phyloP scores from a whole-genome alignment of 2,329 filamentous ascomycete species.

The Hymenoscyphus salicellus region DNA sequence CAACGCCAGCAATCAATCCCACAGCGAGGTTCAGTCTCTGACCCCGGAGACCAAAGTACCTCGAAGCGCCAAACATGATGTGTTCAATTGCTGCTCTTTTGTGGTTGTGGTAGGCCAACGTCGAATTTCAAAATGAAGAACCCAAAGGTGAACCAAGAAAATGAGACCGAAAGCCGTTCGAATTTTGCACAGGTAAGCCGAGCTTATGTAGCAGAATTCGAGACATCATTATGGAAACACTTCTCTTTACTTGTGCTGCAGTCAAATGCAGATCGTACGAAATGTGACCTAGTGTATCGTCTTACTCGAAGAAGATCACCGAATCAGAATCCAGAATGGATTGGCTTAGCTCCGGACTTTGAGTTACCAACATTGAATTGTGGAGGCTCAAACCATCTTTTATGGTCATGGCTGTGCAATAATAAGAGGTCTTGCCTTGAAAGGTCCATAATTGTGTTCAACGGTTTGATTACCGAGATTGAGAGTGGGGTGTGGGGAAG shows the following conservation, averaged over 20 bases:
- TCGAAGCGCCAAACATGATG: conserved; percentile 38
- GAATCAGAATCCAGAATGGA: background rate
- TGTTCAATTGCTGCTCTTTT: background rate
- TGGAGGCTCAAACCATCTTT: background rate
- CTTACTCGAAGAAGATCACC: background rate
- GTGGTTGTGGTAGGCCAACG: too few species aligned
- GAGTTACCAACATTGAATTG: background rate
- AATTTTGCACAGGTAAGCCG: background rate
- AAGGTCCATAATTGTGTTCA: background rate
- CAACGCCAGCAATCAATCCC: conserved; percentile 67
- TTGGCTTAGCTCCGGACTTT: background rate
- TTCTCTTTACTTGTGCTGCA: background rate
- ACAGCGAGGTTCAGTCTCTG: conserved; percentile 65
- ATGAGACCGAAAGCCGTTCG: background rate
- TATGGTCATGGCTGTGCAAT: background rate
- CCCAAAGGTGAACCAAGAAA: background rate
- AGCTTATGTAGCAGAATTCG: background rate
- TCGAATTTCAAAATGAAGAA: too few species aligned
- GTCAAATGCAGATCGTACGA: background rate
- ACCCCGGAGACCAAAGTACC: conserved; percentile 65
- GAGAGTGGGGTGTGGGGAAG: background rate
- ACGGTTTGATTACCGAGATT: background rate
- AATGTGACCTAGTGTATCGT: conserved; percentile 1
- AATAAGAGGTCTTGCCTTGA: background rate
- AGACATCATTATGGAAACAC: background rate